Conservation (phyloP, 371 early-diverging fungal species). For the Choanephora cucurbitarum region DNA sequence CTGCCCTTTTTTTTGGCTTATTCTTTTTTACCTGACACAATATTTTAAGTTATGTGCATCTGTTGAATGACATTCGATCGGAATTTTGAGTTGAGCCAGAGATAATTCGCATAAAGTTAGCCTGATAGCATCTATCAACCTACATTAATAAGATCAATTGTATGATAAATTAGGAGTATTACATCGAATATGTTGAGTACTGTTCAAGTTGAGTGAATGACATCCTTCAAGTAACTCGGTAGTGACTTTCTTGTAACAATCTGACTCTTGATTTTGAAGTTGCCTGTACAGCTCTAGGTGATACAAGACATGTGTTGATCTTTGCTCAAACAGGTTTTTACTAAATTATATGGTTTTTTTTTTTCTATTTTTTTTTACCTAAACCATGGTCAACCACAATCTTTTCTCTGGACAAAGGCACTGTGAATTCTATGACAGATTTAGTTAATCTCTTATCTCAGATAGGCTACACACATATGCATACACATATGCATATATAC, state of each 20-base stretch:
- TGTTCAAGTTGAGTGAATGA: constrained; percentile 5
- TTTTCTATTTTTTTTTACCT: too few relatives aligned
- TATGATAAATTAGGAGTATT: not conserved
- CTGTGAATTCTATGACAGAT: not conserved
- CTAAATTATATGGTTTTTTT: too few relatives aligned
- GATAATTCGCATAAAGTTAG: constrained; percentile 25
- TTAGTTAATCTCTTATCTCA: too few relatives aligned
- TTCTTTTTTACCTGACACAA: constrained; percentile 13
- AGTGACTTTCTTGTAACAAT: constrained; percentile 23
- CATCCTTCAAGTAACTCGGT: constrained; percentile 15
- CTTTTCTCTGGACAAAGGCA: constrained; percentile 6
- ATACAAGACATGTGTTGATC: constrained; percentile 5
- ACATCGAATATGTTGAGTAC: constrained; percentile 18
- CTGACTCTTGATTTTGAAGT: constrained; percentile 17
- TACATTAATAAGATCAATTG: not conserved
- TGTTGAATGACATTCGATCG: constrained; percentile 7
- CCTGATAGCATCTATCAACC: constrained; percentile 19
- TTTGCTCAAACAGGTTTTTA: constrained; percentile 9
- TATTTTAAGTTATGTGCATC: not conserved
- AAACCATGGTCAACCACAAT: constrained; percentile 24
- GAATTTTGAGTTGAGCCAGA: constrained; percentile 7
- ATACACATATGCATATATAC: too few relatives aligned
- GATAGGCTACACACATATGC: too few relatives aligned
- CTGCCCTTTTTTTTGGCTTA: too few relatives aligned
- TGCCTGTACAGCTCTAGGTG: constrained; percentile 17